Evolutionary conservation across 805 yeast species (phyloP).

Genomic region (Zygosaccharomyces rouxii): DNA sequence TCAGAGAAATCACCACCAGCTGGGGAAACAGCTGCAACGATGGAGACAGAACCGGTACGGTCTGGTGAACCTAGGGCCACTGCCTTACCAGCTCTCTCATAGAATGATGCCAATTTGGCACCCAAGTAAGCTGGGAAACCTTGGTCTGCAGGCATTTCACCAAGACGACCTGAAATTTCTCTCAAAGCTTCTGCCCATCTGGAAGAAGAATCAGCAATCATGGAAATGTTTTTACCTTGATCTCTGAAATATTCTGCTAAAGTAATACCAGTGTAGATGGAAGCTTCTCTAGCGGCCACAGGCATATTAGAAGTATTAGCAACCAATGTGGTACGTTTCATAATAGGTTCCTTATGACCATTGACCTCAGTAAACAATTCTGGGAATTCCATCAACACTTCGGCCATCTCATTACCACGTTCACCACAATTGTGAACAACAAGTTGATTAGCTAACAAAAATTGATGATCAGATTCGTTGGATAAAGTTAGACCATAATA

Average conservation of each 20-base stretch:
- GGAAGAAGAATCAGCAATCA: constrained; percentile 99
- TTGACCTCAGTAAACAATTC: constrained; percentile 86
- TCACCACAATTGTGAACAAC: constrained; percentile 64
- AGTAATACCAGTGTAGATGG: constrained; percentile 98
- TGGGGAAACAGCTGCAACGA: constrained; percentile 99
- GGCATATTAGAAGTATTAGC: constrained; percentile 99
- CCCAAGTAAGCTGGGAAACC: constrained; percentile 99
- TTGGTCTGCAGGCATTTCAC: constrained; percentile 99
- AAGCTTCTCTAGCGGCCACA: constrained; percentile 99
- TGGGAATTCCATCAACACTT: constrained; percentile 99
- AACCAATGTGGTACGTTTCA: constrained; percentile 98
- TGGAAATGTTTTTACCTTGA: constrained; percentile 97
- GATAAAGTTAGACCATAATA: constrained; percentile 44
- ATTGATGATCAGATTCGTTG: constrained; percentile 40
- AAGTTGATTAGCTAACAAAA: constrained; percentile 38
- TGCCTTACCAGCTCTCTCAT: constrained; percentile 99
- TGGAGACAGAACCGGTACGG: constrained; percentile 96
- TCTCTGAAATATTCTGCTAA: constrained; percentile 99
- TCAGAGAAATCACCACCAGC: constrained; percentile 99
- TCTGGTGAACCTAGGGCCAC: constrained; percentile 93
- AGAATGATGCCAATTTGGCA: constrained; percentile 97
- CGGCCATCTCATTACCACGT: constrained; percentile 99
- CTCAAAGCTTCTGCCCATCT: constrained; percentile 99
- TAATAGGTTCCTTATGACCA: constrained; percentile 96
- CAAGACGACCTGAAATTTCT: constrained; percentile 99